A percentile compares a stretch with the other conserved stretches of the same genome.
phyloP scores from a whole-genome alignment of 2,329 filamentous ascomycete genomes.

The Tolypocladium tropicale region DNA sequence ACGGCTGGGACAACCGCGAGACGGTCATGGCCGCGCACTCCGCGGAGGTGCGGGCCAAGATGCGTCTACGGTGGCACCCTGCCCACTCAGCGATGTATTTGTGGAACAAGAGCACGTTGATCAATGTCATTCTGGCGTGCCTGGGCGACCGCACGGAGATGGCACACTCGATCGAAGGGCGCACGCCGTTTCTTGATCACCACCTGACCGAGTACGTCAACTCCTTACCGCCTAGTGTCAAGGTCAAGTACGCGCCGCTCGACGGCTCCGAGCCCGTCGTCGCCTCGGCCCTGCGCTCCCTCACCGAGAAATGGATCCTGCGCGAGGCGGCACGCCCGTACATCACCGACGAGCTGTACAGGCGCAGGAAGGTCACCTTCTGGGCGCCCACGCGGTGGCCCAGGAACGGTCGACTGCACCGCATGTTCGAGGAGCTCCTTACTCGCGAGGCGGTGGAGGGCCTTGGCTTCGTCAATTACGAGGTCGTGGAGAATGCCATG shows the following conservation, averaged over 20 bases:
- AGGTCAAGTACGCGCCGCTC: not conserved
- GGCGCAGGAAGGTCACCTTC: slow-evolving; percentile 37
- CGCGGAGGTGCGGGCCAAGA: not conserved
- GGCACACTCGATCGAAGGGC: slow-evolving; percentile 24
- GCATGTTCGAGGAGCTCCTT: slow-evolving; percentile 17
- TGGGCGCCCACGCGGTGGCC: slow-evolving; percentile 32
- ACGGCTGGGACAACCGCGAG: not conserved
- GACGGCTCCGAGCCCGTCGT: no score
- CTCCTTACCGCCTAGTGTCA: slow-evolving; percentile 4
- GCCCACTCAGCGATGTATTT: slow-evolving; percentile 2
- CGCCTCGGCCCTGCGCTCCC: slow-evolving; percentile 7
- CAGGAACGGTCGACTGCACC: slow-evolving; percentile 30
- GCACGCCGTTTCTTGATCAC: slow-evolving; percentile 22
- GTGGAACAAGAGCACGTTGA: slow-evolving; percentile 7
- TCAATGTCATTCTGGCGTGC: slow-evolving; percentile 17
- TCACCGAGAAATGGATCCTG: slow-evolving; percentile 40
- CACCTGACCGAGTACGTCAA: slow-evolving; percentile 9
- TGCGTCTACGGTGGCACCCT: slow-evolving; percentile 3
- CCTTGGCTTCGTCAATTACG: slow-evolving; percentile 30
- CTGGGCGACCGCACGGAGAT: slow-evolving; percentile 25
- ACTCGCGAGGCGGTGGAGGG: slow-evolving; percentile 24
- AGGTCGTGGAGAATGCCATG: slow-evolving; percentile 21
- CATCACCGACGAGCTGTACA: slow-evolving; percentile 40
- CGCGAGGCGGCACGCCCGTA: slow-evolving; percentile 38
- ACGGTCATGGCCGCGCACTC: not conserved